Base-by-base conservation (phyloP, 2,329 filamentous ascomycete species). In the Clarireedia homoeocarpa region DNA sequence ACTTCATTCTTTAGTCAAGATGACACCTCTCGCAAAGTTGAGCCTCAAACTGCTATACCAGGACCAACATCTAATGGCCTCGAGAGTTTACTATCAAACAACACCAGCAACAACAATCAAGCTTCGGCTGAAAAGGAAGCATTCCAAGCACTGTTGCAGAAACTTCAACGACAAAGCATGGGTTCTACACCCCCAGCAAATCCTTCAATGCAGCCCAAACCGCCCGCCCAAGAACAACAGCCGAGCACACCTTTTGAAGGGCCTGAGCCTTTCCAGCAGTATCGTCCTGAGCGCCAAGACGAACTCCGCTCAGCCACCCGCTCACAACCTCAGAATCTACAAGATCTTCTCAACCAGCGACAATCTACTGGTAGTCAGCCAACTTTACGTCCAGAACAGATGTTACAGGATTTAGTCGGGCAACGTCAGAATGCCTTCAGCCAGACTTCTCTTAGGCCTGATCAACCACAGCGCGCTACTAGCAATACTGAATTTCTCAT, bases 401-500 rank as follows among this genome's bases (percentile, higher is more conserved):
- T 83, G 64, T 67, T 85, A 6, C 81, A 84, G 61, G 81, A 84
- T 20, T 72, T 85, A 27, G 77, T 83, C 24, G 76, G 75, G 9
- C 80, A 83, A 64, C 81, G 82, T 49, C 80, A 82, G 62, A 77
- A 77, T 40, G 72, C 76, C 14, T 74, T 78, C 17, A 81, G 74
- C 64, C 80, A 82, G 59, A 71, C 73, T 39, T 75, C 74, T 15
- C 69, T 68, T 6, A 74, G 78, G 36, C 69, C 72, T 38, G 77
- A 81, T 51, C 74, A 74, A 58, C 63, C 70, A 55, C 75, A 73
- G 48, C 77, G 74, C 67, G 63, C 63, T 14, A 63, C 65, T 57
- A 66, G 77, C 63, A 88, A 92, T 64, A 82, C 86, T n/a, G 88
- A 95, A 61, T 91, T 94, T 68, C 74, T 96, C 49, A 88, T 95